Base-by-base conservation (phyloP, 306 rosid genomes). In the Malus asiatica region DNA sequence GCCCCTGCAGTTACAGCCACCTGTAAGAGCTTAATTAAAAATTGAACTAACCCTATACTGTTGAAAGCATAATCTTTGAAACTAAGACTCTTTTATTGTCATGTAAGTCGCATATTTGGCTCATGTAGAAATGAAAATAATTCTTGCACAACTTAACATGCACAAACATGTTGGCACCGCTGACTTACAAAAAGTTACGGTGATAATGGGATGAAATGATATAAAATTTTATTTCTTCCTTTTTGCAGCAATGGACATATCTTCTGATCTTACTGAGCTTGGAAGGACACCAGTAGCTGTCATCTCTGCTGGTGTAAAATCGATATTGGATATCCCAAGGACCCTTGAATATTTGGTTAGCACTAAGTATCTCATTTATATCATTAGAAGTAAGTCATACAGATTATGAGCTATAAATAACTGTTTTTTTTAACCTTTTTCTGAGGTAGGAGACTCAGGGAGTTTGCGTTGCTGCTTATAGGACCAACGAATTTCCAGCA, bases 241-340 rank as follows among this genome's bases (percentile, higher is more conserved):
- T 83, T 84, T 81, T 84, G 82, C 86, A 93, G 98, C 94, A 33
- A 81, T 94, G 93, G 98, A 94, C 80, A 80, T 91, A 83, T 94
- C 98, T 68, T 94, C 97, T 59, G 98, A 94, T 84, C 97, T 94
- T 71, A 92, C 93, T 18, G 97, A 92, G 90, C 96, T 94, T 70
- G 97, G 96, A 77, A 91, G 90, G 87, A 94, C 98, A 61, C 96
- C 97, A 4, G 88, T 94, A 32, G 87, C 97, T 66, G 98, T 94
- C 82, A 84, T 94, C 80, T 90, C 95, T 76, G 98, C 98, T 66
- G 98, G 97, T 75, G 90, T 91, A 71, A 94, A 94, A 86, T 94
- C 98, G 66, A 94, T 94, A 81, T 78, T 94, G 68, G 98, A 94
- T 82, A 90, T 94, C 72, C 95, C 93, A 40, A 82, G 93, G 83